Evolutionary conservation across 805 yeast species (phyloP).

Genomic region (Monosporozyma unispora): DNA sequence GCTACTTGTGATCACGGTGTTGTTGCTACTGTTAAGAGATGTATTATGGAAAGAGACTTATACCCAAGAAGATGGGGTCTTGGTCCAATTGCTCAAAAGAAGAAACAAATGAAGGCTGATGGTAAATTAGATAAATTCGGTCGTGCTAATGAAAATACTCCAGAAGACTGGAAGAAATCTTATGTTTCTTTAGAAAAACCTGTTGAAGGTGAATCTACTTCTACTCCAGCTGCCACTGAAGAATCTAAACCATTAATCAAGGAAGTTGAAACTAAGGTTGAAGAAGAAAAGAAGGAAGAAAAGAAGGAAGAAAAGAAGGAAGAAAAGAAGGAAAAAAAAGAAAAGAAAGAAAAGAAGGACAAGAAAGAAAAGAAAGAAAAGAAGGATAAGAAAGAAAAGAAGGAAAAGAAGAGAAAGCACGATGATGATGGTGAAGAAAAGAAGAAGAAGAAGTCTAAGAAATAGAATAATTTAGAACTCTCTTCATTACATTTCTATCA

Average conservation of each 20-base stretch:
- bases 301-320: constrained; percentile 50
- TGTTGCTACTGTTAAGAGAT: constrained; percentile 96
- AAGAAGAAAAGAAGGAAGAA: constrained; percentile 41
- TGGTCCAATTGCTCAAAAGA: constrained; percentile 97
- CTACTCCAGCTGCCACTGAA: constrained; percentile 24
- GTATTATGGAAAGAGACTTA: constrained; percentile 98
- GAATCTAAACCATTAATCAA: constrained; percentile 33
- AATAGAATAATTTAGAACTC: constrained; percentile 17
- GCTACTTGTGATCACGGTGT: constrained; percentile 97
- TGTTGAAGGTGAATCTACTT: constrained; percentile 20
- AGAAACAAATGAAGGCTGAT: constrained; percentile 94
- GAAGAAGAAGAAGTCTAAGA: constrained; percentile 37
- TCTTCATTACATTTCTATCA: neutral
- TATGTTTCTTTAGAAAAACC: constrained; percentile 65
- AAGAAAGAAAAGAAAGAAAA: constrained; percentile 34
- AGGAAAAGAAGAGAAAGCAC: constrained; percentile 31
- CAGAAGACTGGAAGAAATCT: constrained; percentile 80
- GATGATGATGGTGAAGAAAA: constrained; percentile 28
- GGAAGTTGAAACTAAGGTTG: constrained; percentile 30
- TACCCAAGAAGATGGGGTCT: constrained; percentile 99
- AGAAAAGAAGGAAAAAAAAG: constrained; percentile 47
- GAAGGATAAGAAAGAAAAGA: constrained; percentile 30
- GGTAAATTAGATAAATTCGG: constrained; percentile 97
- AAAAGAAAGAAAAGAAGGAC: constrained; percentile 38
- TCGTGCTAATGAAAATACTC: constrained; percentile 87